A percentile compares a stretch with the other conserved stretches of the same genome.
phyloP scores from a whole-genome alignment of 306 rosid genomes.

The Cucumis cinereus region DNA sequence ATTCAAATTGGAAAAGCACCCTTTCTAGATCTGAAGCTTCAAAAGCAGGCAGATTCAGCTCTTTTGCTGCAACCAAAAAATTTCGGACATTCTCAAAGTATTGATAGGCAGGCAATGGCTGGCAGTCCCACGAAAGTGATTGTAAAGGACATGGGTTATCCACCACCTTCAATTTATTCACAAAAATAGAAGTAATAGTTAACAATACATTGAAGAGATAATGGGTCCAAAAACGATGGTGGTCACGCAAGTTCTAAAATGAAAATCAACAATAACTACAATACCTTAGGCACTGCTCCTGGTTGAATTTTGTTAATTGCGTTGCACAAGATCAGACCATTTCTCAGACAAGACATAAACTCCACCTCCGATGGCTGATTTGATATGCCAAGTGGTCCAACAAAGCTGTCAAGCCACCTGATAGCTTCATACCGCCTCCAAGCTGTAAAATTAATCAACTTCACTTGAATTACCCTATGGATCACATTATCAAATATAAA shows the following conservation, averaged over 20 bases:
- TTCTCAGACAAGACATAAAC: constrained; percentile 83
- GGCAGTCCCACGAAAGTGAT: constrained; percentile 46
- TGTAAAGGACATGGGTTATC: constrained; percentile 47
- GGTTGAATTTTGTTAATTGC: constrained; percentile 88
- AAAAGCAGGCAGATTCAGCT: constrained; percentile 72
- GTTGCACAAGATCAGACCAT: constrained; percentile 69
- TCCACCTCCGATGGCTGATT: constrained; percentile 70
- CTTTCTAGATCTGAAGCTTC: constrained; percentile 91
- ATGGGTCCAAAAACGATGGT: neutral
- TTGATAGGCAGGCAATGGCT: constrained; percentile 86
- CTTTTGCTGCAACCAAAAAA: constrained; percentile 57
- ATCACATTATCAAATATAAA: neutral
- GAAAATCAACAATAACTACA: neutral
- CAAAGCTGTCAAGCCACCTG: constrained; percentile 70
- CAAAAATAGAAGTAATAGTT: neutral
- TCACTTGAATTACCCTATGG: neutral
- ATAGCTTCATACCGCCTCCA: constrained; percentile 82
- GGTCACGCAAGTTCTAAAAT: neutral
- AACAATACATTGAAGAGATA: neutral
- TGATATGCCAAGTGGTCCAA: constrained; percentile 61
- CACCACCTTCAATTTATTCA: constrained; percentile 54
- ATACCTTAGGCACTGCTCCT: constrained; percentile 76
- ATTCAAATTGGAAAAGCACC: constrained; percentile 25
- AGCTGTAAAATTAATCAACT: constrained; percentile 26
- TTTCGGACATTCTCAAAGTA: constrained; percentile 83